Evolutionary conservation across 768 basidiomycete genomes (phyloP).

Genomic region (Tephrocybe sp.): DNA sequence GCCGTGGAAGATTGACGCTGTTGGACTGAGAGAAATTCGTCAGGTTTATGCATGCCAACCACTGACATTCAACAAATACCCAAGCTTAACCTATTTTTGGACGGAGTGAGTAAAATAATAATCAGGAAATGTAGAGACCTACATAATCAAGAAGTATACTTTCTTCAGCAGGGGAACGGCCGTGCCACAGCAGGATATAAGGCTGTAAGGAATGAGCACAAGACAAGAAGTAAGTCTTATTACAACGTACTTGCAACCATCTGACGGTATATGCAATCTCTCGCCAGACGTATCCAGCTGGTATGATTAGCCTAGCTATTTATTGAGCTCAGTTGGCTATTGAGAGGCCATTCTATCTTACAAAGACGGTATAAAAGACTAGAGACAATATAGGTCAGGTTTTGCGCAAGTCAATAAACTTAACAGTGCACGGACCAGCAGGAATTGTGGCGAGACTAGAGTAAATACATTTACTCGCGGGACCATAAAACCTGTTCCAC

Average conservation of each 20-base stretch:
- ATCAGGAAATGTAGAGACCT: slow-evolving; percentile 18
- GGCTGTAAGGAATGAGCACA: slow-evolving; percentile 36
- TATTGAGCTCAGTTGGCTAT: neutral
- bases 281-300: slow-evolving; percentile 49
- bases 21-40: no score
- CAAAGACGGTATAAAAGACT: slow-evolving; percentile 64
- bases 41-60: neutral
- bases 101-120: neutral
- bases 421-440: slow-evolving; percentile 32
- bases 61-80: slow-evolving; percentile 29
- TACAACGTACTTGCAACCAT: slow-evolving; percentile 52
- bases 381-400: neutral
- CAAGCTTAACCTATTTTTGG: slow-evolving; percentile 38
- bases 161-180: slow-evolving; percentile 53
- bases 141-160: slow-evolving; percentile 71
- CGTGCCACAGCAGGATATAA: slow-evolving; percentile 56
- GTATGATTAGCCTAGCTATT: slow-evolving; percentile 41
- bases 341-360: slow-evolving; percentile 19
- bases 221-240: neutral
- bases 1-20: slow-evolving; percentile 47
- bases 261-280: slow-evolving; percentile 54
- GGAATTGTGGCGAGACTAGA: slow-evolving; percentile 47
- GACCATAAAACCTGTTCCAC: slow-evolving; percentile 49
- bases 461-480: slow-evolving; percentile 49
- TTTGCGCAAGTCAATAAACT: neutral